Evolutionary conservation across 2,329 filamentous ascomycete genomes (phyloP).

Genomic region (Pleoardoris graminearum): DNA sequence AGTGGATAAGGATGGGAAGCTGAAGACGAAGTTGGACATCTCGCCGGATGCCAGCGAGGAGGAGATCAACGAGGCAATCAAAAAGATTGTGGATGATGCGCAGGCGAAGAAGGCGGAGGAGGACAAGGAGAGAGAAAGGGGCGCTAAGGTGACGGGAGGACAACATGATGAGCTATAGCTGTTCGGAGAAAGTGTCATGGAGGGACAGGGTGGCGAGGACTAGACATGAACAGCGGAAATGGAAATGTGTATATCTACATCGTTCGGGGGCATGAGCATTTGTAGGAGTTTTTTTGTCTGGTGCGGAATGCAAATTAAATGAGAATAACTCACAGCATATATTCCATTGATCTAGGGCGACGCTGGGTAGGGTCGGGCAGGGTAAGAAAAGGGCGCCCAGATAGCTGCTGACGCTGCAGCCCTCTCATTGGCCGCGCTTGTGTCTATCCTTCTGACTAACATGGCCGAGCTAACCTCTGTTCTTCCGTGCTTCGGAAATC

Average conservation of each 20-base stretch:
- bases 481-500: no score
- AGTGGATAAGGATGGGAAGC: slow-evolving; percentile 23
- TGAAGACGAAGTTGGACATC: slow-evolving; percentile 31
- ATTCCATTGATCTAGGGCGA: no score
- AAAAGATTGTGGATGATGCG: slow-evolving; percentile 34
- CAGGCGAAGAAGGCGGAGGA: slow-evolving; percentile 19
- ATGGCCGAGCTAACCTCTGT: no score
- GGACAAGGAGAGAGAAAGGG: slow-evolving; percentile 20
- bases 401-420: no score
- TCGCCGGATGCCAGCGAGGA: slow-evolving; percentile 40
- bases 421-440: no score
- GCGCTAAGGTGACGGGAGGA: slow-evolving; percentile 7
- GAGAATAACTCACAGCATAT: not conserved
- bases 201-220: not conserved
- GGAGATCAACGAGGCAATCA: slow-evolving; percentile 54
- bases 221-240: not conserved
- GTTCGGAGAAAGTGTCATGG: not conserved
- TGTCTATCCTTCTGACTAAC: no score
- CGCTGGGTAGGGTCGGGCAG: no score
- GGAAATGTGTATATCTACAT: slow-evolving; percentile 7
- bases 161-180: slow-evolving; percentile 27
- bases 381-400: no score
- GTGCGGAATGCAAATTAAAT: not conserved
- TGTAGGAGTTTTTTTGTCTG: slow-evolving; percentile 1
- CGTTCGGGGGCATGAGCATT: not conserved